Conservation (phyloP, 345 rosid genomes). For the Eucalyptus cloeziana region DNA sequence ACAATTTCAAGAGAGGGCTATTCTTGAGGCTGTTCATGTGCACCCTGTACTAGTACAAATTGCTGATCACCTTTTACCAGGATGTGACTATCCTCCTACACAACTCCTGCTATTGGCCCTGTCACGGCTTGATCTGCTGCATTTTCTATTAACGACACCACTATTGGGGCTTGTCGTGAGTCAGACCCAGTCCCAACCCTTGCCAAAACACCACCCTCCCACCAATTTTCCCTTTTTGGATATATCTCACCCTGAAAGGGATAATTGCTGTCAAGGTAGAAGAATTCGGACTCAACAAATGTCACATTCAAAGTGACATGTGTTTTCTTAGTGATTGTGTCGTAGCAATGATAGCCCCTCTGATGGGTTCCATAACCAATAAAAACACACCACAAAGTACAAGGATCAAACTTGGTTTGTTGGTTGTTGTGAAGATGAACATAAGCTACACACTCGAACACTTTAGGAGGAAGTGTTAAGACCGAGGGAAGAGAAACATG, state of each 20-base stretch:
- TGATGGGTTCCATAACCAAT: neutral
- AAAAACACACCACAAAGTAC: too few species aligned
- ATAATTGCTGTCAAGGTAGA: neutral
- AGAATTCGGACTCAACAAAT: neutral
- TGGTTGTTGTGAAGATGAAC: neutral
- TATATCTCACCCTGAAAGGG: neutral
- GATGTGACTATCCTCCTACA: neutral
- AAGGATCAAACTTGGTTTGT: neutral
- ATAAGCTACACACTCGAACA: neutral
- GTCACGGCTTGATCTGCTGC: too few species aligned
- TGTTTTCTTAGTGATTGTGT: neutral
- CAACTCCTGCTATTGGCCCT: neutral
- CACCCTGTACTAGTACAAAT: fast-evolving
- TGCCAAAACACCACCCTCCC: neutral
- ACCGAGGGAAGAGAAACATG: neutral
- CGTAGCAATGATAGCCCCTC: neutral
- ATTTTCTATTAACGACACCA: neutral
- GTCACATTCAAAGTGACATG: neutral
- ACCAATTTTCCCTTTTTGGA: neutral
- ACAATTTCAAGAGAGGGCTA: neutral
- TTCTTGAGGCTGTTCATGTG: neutral
- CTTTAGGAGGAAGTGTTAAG: neutral
- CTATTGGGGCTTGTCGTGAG: neutral
- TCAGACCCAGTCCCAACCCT: neutral
- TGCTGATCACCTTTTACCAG: too few species aligned